These are phyloP conservation scores for Clarkia xantiana DNA, from an alignment of 345 rosid species.

Conservation along the genomic window DNA sequence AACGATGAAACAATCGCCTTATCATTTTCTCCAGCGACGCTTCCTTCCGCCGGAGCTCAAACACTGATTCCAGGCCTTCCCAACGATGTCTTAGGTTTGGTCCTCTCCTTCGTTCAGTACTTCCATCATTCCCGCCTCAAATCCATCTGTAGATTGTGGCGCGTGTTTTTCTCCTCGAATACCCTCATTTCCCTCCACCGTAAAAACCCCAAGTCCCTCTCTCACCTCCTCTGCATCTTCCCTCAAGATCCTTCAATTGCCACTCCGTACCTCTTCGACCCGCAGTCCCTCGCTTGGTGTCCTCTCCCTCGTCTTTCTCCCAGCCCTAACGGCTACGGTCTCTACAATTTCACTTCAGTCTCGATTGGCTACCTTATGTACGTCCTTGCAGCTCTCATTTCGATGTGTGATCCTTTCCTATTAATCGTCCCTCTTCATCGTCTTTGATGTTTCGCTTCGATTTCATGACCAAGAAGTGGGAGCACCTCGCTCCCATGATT, in stretches of 20 bases:
- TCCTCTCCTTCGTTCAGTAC: slow-evolving; percentile 57
- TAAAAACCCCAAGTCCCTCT: slow-evolving; percentile 13
- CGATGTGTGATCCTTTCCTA: slow-evolving; percentile 72
- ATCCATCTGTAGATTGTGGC: slow-evolving; percentile 61
- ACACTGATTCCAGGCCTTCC: slow-evolving; percentile 66
- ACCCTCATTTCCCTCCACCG: slow-evolving; percentile 49
- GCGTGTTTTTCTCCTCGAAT: slow-evolving; percentile 53
- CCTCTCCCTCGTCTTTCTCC: slow-evolving; percentile 72
- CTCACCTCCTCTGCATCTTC: slow-evolving; percentile 73
- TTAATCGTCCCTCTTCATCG: slow-evolving; percentile 67
- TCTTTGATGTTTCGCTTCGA: slow-evolving; percentile 50
- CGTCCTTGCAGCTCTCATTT: slow-evolving; percentile 75
- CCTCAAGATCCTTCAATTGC: slow-evolving; percentile 76
- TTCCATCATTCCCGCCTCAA: slow-evolving; percentile 67
- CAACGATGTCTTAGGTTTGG: slow-evolving; percentile 40
- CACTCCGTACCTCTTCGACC: slow-evolving; percentile 71
- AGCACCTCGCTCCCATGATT: slow-evolving; percentile 55
- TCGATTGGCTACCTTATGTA: slow-evolving; percentile 49
- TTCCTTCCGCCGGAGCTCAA: slow-evolving; percentile 9
- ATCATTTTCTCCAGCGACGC: too few species aligned
- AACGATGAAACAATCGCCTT: too few species aligned
- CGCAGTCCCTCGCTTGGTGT: slow-evolving; percentile 47
- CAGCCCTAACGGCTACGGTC: slow-evolving; percentile 69
- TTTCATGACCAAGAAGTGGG: slow-evolving; percentile 48
- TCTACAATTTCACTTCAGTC: slow-evolving; percentile 71